Conservation (phyloP, 2,329 filamentous ascomycete genomes). For the Neurospora sp. region DNA sequence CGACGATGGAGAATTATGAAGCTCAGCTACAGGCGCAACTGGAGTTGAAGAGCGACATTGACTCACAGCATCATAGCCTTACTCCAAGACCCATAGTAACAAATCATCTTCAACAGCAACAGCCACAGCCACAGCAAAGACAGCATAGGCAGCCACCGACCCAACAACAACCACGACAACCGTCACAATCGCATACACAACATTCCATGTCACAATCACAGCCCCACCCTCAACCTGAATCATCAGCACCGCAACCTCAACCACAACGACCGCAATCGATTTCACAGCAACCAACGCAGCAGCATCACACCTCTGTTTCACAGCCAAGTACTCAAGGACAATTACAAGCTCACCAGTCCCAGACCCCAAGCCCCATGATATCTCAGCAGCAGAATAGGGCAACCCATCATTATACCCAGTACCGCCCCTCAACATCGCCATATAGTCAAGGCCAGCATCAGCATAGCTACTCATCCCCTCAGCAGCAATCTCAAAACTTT, state of each 20-base stretch:
- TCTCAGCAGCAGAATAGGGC: constrained; percentile 16
- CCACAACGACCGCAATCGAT: constrained; percentile 7
- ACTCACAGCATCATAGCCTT: constrained; percentile 6
- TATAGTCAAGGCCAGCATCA: constrained; percentile 13
- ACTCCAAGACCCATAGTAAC: constrained; percentile 11
- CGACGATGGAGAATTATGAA: constrained; percentile 19
- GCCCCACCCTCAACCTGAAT: constrained; percentile 13
- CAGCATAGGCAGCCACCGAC: constrained; percentile 6
- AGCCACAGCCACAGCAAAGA: constrained; percentile 9
- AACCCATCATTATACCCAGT: constrained; percentile 12
- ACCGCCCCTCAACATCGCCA: constrained; percentile 7
- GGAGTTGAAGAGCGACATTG: constrained; percentile 15
- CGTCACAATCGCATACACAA: constrained; percentile 5
- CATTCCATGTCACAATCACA: constrained; percentile 9
- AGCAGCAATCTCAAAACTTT: constrained; percentile 8
- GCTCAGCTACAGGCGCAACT: constrained; percentile 21
- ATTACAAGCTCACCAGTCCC: constrained; percentile 14
- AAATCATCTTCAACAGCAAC: constrained; percentile 12
- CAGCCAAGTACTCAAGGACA: constrained; percentile 11
- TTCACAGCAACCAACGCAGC: constrained; percentile 14
- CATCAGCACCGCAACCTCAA: constrained; percentile 3
- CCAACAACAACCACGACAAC: constrained; percentile 18
- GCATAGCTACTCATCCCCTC: constrained; percentile 11
- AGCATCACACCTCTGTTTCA: constrained; percentile 13
- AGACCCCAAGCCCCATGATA: constrained; percentile 12